Percentiles rank a stretch among this genome's conserved stretches.
These are phyloP conservation scores for Solanum corneliomulleri DNA, from an alignment of 257 asterid species.

Conservation along the genomic window DNA sequence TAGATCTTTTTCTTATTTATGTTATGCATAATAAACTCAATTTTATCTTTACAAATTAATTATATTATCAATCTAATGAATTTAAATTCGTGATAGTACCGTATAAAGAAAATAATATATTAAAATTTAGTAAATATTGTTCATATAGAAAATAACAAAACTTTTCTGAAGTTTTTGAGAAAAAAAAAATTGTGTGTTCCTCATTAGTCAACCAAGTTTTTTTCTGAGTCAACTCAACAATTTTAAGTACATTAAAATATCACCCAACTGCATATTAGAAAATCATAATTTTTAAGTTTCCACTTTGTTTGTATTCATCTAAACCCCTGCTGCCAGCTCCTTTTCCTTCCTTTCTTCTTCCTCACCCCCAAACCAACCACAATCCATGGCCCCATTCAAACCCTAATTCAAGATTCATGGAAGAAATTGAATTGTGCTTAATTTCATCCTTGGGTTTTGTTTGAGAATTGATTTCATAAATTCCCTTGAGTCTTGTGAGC, in stretches of 20 bases:
- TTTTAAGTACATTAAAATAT: neutral
- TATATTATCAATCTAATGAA: neutral
- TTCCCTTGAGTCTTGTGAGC: neutral
- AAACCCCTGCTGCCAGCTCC: slow-evolving; percentile 7
- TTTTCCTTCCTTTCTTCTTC: neutral
- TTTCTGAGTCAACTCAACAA: neutral
- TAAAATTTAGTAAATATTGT: neutral
- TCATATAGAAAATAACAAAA: neutral
- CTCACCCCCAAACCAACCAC: neutral
- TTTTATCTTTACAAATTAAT: neutral
- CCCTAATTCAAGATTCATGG: neutral
- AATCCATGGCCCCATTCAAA: neutral
- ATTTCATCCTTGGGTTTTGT: neutral
- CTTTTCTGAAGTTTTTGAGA: neutral
- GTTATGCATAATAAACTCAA: neutral
- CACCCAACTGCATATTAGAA: neutral
- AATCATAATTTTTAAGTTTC: slow-evolving; percentile 2
- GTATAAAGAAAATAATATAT: neutral
- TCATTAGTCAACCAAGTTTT: neutral
- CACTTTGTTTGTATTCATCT: neutral
- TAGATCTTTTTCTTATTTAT: neutral
- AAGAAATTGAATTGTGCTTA: neutral
- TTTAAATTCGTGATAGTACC: neutral
- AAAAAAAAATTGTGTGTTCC: neutral
- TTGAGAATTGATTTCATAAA: neutral